These are phyloP conservation scores for Endogone sp. DNA, from an alignment of 192 early-diverging fungal species.

Conservation along the genomic window DNA sequence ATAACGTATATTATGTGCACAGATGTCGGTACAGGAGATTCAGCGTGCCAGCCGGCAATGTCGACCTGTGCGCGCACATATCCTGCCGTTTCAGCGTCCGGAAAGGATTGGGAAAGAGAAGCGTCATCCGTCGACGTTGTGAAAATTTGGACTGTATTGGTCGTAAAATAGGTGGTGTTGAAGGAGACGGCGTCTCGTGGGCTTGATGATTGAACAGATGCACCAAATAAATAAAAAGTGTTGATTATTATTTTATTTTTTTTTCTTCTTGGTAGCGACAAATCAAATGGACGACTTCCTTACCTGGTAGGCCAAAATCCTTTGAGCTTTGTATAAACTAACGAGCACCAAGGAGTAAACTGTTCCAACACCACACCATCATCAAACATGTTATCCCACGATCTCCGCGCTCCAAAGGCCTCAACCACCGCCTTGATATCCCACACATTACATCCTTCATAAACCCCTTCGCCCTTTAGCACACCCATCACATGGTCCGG, in stretches of 20 bases:
- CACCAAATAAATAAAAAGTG: too few species aligned
- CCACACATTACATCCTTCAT: constrained; percentile 31
- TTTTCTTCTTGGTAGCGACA: neutral
- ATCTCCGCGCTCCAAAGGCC: neutral
- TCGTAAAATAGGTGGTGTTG: constrained; percentile 32
- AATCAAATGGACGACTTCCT: neutral
- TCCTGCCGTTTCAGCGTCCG: constrained; percentile 17
- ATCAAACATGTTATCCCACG: constrained; percentile 39
- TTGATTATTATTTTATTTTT: too few species aligned
- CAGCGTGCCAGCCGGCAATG: constrained; percentile 13
- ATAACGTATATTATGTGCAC: constrained; percentile 31
- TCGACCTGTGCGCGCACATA: constrained; percentile 28
- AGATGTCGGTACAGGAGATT: constrained; percentile 21
- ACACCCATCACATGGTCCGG: constrained; percentile 30
- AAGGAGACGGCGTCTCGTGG: constrained; percentile 32
- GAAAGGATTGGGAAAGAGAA: constrained; percentile 23
- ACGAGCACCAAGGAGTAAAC: constrained; percentile 28
- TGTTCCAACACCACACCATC: constrained; percentile 30
- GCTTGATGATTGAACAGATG: constrained; percentile 4
- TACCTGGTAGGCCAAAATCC: constrained; percentile 46
- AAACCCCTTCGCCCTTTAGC: constrained; percentile 33
- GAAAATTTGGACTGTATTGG: constrained; percentile 30
- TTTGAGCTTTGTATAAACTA: constrained; percentile 37
- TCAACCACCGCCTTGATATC: constrained; percentile 32
- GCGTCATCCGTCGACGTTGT: constrained; percentile 27